Base-by-base conservation (phyloP, 2,329 filamentous ascomycete species). In the Tolypocladium sp. region DNA sequence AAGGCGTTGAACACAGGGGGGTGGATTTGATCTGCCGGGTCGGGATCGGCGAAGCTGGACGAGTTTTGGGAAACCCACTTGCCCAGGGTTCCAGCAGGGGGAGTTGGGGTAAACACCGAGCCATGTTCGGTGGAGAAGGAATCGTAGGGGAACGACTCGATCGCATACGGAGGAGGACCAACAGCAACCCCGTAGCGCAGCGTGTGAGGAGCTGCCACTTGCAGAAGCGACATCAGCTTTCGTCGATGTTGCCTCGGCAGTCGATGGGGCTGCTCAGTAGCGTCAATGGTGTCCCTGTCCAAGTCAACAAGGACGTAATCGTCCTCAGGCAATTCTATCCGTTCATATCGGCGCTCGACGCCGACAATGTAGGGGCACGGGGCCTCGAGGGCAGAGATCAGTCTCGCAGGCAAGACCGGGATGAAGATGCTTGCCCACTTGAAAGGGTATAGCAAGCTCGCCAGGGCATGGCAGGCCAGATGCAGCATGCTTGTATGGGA, bases 331-430 rank as follows among this genome's bases (percentile, higher is more conserved):
- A 97, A 82, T 65, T 92, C 88, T 54, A 92, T 84, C 59, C 85
- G 85, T 66, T 95, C 91, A 70, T 97, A 97, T 59, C 92, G 86
- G 64, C 92, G 85, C 75, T 99, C 94, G 60, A 99, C 91, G 55
- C 94, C 94, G 51, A 97, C 91, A 64, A 99, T 96, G 68, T 97
- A 99, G 0, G 94, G 94, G 67, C 94, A 97, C 3, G 93, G 93
- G 1, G 93, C 93, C 67, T 97, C 94, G 22, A 99, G 82, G 3
- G 92, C 93, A 57, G 94, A 92, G 12, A 99, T 81, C 27, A 99
- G 79, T 41, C 93, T 86, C 10, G 91, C 90, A 7, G 93, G 93
- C 10, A 99, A 81, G 40, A 97, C 82, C 2, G 93, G 93, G 63
- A 97, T 97, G 70, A 96, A 92, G 55, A 97, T 91, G 66, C 92